Evolutionary conservation across 2,329 filamentous ascomycete species (phyloP).

Genomic region (Trichoderma sp.): DNA sequence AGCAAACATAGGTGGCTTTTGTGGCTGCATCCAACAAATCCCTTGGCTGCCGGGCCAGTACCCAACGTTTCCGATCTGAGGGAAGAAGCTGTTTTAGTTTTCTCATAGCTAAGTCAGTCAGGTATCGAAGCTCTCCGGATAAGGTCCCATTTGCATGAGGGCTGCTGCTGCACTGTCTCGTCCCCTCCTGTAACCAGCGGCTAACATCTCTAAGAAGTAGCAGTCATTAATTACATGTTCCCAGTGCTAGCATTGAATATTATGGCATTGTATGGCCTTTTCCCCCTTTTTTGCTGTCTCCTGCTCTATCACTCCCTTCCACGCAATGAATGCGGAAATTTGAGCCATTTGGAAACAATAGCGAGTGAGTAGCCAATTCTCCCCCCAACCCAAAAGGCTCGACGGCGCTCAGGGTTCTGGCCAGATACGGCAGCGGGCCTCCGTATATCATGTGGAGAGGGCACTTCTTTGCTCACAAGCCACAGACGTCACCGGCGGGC

Average conservation of each 20-base stretch:
- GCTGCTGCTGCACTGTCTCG: neutral
- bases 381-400: neutral
- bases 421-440: neutral
- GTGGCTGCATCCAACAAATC: conserved; percentile 11
- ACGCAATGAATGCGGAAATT: neutral
- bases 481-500: conserved; percentile 17
- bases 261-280: neutral
- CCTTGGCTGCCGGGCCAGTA: conserved; percentile 2
- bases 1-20: neutral
- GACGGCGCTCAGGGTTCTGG: neutral
- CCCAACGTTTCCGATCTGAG: conserved; percentile 20
- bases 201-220: neutral
- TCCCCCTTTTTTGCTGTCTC: neutral
- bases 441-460: neutral
- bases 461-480: neutral
- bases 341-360: neutral
- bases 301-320: neutral
- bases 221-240: neutral
- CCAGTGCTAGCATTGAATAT: neutral
- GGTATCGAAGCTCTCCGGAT: neutral
- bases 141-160: neutral
- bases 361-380: neutral
- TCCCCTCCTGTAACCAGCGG: neutral
- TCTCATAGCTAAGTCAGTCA: neutral
- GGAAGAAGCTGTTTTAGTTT: neutral